Percentiles rank a stretch among this genome's conserved stretches.
phyloP scores from a whole-genome alignment of 257 asterid species.

The Ilex aquifolium region DNA sequence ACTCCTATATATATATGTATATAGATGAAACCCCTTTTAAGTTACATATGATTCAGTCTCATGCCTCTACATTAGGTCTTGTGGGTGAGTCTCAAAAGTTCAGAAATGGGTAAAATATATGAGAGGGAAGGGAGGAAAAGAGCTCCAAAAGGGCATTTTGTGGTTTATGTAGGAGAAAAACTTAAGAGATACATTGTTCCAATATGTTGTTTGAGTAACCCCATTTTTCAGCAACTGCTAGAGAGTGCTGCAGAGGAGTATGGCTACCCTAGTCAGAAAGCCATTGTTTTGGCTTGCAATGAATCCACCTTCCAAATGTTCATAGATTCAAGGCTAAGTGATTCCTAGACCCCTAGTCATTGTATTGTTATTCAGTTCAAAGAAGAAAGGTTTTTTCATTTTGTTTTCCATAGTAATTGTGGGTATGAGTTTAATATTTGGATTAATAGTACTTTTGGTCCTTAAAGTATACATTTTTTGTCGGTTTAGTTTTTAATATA shows the following conservation, averaged over 20 bases:
- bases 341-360: too few relatives aligned
- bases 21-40: neutral
- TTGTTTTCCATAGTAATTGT: too few relatives aligned
- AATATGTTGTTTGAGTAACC: conserved; percentile 43
- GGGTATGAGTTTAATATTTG: too few relatives aligned
- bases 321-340: too few relatives aligned
- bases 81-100: neutral
- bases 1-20: neutral
- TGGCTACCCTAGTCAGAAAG: conserved; percentile 37
- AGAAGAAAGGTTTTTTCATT: too few relatives aligned
- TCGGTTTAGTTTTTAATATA: too few relatives aligned
- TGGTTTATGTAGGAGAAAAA: conserved; percentile 53
- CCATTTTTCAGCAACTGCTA: conserved; percentile 35
- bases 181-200: conserved; percentile 45
- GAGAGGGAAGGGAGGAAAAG: conserved; percentile 1
- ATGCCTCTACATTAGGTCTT: neutral
- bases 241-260: conserved; percentile 53
- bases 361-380: too few relatives aligned
- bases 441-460: too few relatives aligned
- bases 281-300: conserved; percentile 54
- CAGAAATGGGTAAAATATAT: conserved; percentile 15
- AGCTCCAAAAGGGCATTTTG: conserved; percentile 61
- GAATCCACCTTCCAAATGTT: conserved; percentile 31
- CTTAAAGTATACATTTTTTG: too few relatives aligned
- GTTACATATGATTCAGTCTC: neutral